Evolutionary conservation across 2,329 filamentous ascomycete genomes (phyloP), one percentile per base, ranked within the genome.

Genomic region (Stylonectria norvegica): DNA sequence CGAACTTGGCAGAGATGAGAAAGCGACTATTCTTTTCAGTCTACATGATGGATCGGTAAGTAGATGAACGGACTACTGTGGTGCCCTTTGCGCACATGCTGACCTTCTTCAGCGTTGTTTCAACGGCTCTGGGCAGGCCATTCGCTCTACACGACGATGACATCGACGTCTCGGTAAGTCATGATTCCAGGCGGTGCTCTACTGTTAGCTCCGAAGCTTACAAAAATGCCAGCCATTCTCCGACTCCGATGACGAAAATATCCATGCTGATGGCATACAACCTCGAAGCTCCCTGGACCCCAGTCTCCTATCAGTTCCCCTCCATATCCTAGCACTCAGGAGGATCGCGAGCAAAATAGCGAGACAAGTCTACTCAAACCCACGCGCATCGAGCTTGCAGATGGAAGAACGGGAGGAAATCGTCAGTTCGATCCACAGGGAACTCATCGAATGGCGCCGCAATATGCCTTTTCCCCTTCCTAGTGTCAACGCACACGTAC

Each of bases 31-130:
- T 72, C 49, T 71, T 68, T 29, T 70, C 66, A 1, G 55, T 73
- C 4, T 73, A 72, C 34, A 72, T 72, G 69, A 72, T 72, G 69
- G 69, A 73, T 52, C 64, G 63, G 61, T 62, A 45, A 38, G 47
- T 35, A 11, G 20, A 36, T 22, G 18, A 20, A 6, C 8, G 5
- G 10, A 23, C 20, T 30, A 10, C 33, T 20, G 2, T 4, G 23
- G 11, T n/a, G 7, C 18, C 9, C 25, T 31, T 15, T 5, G 19
- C 5, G 8, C 12, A 17, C 16, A 8, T 14, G 19, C 7, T 12
- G 14, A 16, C n/a, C n/a, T 19, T 20, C n/a, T 8, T n/a, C 27
- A 67, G 67, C 2, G 61, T 72, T 2, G 68, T 71, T 5, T 72
- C 69, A 5, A 62, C 66, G 19, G 63, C 69, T 3, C 48, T 72